Base-by-base conservation (phyloP, 108 stramenopile species). In the Stephanodiscus triporus region DNA sequence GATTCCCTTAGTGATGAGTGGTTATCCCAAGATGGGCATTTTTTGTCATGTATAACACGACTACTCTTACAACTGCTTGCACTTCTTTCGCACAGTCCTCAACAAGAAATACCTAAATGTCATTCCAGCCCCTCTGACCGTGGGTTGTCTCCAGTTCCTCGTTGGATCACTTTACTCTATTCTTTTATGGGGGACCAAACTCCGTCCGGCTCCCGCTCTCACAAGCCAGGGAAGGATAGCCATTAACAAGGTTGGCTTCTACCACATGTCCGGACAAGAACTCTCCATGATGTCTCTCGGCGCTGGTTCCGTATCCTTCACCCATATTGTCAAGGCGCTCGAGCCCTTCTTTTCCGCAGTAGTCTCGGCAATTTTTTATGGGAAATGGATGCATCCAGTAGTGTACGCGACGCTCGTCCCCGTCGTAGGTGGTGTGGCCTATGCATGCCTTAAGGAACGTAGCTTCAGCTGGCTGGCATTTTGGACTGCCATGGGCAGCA, bases 41-140 rank as follows among this genome's bases (percentile, higher is more conserved):
- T 60, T 48, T 40, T 20, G 45, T 58, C 42, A 22, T 16, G 45
- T 1, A 30, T 77, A 13, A n/a, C n/a, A n/a, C n/a, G n/a, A 20
- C n/a, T 61, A 29, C 57, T 34, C 17, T 30, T 63, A 59, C 38
- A 22, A 37, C 51, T 36, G 11, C 14, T 30, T 63, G 58, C 38
- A 14, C n/a, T 17, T 38, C 9, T 6, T 9, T 55, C 26, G 49
- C 26, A 64, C 54, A 88, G 89, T 99, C 64, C 71, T 92, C 77
- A 98, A 98, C 85, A 98, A 99, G 80, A 94, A 90, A 63, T 92
- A 91, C 4, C 86, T 99, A 60, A 97, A 98, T 63, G 77, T 86
- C 7, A 78, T 98, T 4, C 93, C 95, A 16, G 91, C 96, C 16
- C 97, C 97, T 14, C 84, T 90, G 67, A 94, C 92, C 24, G 87